phyloP scores from a whole-genome alignment of 345 rosid genomes.

The Salix viminalis region DNA sequence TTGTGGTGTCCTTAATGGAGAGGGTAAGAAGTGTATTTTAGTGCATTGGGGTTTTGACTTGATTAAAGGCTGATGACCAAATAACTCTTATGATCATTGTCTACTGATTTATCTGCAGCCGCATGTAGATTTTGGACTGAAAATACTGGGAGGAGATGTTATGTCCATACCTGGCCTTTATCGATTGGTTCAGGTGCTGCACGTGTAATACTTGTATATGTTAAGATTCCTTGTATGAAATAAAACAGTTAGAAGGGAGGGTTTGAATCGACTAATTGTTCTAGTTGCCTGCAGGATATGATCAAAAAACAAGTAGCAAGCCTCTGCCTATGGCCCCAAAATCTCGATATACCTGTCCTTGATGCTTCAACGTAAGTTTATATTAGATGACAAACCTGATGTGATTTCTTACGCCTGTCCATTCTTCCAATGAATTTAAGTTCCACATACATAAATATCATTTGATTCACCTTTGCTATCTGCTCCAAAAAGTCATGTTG shows the following conservation, averaged over 20 bases:
- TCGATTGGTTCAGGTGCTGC: constrained; percentile 76
- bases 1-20: constrained; percentile 58
- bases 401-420: not conserved
- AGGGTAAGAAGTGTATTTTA: constrained; percentile 36
- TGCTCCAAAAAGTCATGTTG: not conserved
- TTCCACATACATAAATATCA: too few species aligned
- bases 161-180: constrained; percentile 81
- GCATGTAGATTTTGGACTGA: constrained; percentile 67
- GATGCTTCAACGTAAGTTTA: constrained; percentile 53
- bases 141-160: constrained; percentile 70
- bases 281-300: constrained; percentile 38
- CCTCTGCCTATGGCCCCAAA: constrained; percentile 70
- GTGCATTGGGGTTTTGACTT: not conserved
- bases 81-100: not conserved
- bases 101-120: constrained; percentile 43
- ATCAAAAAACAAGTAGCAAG: constrained; percentile 53
- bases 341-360: constrained; percentile 55
- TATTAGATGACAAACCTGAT: not conserved
- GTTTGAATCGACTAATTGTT: not conserved
- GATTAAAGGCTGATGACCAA: not conserved
- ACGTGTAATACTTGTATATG: constrained; percentile 38
- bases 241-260: not conserved
- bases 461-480: not conserved
- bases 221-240: not conserved
- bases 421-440: not conserved